These are phyloP conservation scores for Boletus smithii DNA, from an alignment of 1,284 basidiomycete species.

Conservation along the genomic window DNA sequence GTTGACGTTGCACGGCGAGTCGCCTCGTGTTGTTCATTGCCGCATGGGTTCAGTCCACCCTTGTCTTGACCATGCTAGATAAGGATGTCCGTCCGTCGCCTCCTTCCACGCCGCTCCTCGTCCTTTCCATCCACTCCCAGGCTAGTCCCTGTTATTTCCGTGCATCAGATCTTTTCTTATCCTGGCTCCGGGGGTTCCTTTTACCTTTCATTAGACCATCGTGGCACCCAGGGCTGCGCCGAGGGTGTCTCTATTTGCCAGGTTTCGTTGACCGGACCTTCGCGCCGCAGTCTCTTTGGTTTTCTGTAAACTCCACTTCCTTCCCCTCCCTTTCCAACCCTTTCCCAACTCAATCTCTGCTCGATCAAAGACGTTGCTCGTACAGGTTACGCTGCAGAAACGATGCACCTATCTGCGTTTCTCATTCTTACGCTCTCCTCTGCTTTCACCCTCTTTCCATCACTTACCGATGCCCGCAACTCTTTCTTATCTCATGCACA, in stretches of 20 bases:
- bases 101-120: not conserved
- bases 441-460: conserved; percentile 19
- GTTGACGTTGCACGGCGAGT: too few species aligned
- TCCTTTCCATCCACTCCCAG: not conserved
- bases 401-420: conserved; percentile 35
- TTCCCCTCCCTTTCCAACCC: not conserved
- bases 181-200: too few species aligned
- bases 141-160: too few species aligned
- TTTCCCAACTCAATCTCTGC: conserved; percentile 1
- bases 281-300: conserved; percentile 5
- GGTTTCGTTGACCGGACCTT: conserved; percentile 28
- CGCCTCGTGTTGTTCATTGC: too few species aligned
- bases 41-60: not conserved
- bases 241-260: conserved; percentile 11
- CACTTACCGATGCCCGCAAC: conserved; percentile 11
- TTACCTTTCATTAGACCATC: too few species aligned
- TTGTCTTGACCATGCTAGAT: conserved; percentile 16
- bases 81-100: conserved; percentile 7
- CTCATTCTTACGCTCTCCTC: conserved; percentile 34
- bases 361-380: conserved; percentile 11
- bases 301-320: not conserved
- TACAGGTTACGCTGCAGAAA: conserved; percentile 4
- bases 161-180: not conserved
- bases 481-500: conserved; percentile 38
- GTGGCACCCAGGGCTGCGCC: conserved; percentile 18